Conservation (phyloP, 768 basidiomycete genomes). For the Xanthoconium stramineum region DNA sequence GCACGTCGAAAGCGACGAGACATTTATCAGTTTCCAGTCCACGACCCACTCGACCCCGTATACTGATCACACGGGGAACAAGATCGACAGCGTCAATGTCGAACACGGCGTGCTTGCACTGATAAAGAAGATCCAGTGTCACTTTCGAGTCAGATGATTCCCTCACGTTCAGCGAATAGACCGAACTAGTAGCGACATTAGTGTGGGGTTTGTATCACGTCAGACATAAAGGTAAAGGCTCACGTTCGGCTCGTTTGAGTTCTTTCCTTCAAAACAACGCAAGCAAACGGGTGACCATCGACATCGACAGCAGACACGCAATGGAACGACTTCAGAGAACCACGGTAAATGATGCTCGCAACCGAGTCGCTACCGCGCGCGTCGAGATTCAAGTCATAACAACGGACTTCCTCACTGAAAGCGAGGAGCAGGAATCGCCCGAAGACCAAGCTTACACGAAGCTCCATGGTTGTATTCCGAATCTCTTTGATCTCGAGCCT, state of each 20-base stretch:
- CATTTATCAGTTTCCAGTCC: not conserved
- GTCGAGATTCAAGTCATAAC: constrained; percentile 13
- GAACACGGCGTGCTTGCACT: constrained; percentile 3
- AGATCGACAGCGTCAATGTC: constrained; percentile 1
- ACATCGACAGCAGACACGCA: constrained; percentile 11
- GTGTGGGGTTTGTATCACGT: not conserved
- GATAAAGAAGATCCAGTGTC: constrained; percentile 10
- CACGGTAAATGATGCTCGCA: constrained; percentile 8
- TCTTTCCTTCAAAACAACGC: constrained; percentile 9
- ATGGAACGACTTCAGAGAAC: not conserved
- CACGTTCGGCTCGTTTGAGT: not conserved
- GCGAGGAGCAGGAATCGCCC: constrained; percentile 13
- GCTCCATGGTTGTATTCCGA: not conserved
- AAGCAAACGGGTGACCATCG: constrained; percentile 16
- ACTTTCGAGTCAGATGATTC: not conserved
- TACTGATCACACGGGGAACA: constrained; percentile 10
- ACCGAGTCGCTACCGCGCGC: not conserved
- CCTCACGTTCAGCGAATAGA: constrained; percentile 6
- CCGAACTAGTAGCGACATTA: constrained; percentile 6
- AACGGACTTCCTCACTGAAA: constrained; percentile 13
- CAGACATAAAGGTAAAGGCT: not conserved
- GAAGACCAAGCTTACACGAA: constrained; percentile 6
- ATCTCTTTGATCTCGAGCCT: constrained; percentile 5
- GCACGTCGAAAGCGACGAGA: constrained; percentile 13
- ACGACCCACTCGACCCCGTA: not conserved